These are phyloP conservation scores for Saccharomycopsis sp. DNA, from an alignment of 805 yeast genomes.

Conservation along the genomic window DNA sequence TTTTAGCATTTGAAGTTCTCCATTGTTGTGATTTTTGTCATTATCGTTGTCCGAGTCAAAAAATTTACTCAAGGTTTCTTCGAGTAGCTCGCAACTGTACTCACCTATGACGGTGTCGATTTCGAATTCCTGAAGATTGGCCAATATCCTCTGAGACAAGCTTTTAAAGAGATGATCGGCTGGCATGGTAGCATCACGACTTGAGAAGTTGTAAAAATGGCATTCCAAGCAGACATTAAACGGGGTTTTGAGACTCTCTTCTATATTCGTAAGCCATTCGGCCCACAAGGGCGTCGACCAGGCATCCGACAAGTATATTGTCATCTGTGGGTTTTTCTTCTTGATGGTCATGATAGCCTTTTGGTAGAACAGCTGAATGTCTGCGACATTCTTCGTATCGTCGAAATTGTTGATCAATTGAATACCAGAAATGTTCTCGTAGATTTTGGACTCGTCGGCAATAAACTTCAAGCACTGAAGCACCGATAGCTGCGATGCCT, in stretches of 20 bases:
- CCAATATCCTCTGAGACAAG: conserved; percentile 42
- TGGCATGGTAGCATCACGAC: conserved; percentile 62
- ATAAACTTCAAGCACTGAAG: conserved; percentile 50
- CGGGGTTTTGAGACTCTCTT: conserved; percentile 28
- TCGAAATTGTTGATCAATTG: conserved; percentile 82
- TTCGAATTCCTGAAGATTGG: conserved; percentile 38
- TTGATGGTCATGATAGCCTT: conserved; percentile 59
- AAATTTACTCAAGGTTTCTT: conserved; percentile 57
- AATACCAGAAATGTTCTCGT: conserved; percentile 72
- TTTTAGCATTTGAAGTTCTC: conserved; percentile 46
- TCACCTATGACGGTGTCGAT: conserved; percentile 82
- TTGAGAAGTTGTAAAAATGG: conserved; percentile 80
- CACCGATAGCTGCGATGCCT: conserved; percentile 37
- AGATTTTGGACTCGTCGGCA: conserved; percentile 47
- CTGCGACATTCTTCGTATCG: conserved; percentile 45
- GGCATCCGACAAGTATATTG: conserved; percentile 80
- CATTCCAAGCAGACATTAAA: conserved; percentile 70
- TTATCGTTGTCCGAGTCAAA: conserved; percentile 21
- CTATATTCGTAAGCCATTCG: conserved; percentile 48
- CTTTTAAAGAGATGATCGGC: conserved; percentile 55
- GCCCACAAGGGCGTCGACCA: conserved; percentile 85
- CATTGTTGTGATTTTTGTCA: conserved; percentile 26
- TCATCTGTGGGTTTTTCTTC: conserved; percentile 45
- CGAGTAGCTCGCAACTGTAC: conserved; percentile 80
- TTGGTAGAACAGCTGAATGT: conserved; percentile 53